Percentiles rank a stretch among this genome's conserved stretches.
phyloP scores from a whole-genome alignment of 495 filamentous ascomycete species.

The Penicillium arizonense region DNA sequence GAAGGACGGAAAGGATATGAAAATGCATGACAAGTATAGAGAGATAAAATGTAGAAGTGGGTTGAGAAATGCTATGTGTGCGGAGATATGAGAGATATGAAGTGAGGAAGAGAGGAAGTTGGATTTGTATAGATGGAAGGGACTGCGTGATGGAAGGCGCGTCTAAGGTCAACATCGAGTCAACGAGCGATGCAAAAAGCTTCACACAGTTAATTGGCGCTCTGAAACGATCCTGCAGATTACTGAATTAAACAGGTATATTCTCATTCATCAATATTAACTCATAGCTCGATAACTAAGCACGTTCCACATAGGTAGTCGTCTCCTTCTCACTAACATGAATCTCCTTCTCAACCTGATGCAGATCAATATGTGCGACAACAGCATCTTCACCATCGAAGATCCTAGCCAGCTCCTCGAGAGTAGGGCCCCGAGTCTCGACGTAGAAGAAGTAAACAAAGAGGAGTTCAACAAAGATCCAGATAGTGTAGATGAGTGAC shows the following conservation, averaged over 20 bases:
- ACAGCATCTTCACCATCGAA: constrained; percentile 56
- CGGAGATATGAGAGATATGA: too few relatives aligned
- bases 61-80: too few relatives aligned
- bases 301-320: not conserved
- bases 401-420: constrained; percentile 62
- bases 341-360: constrained; percentile 18
- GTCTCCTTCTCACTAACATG: constrained; percentile 1
- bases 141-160: too few relatives aligned
- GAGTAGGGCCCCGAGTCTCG: constrained; percentile 61
- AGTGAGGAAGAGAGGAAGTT: too few relatives aligned
- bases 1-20: not conserved
- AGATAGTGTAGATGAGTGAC: constrained; percentile 57
- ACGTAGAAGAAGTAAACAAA: constrained; percentile 65
- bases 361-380: constrained; percentile 28
- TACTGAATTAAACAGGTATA: not conserved
- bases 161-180: too few relatives aligned
- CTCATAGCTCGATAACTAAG: not conserved
- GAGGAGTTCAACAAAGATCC: constrained; percentile 56
- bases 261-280: not conserved
- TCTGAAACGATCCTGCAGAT: too few relatives aligned
- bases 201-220: too few relatives aligned
- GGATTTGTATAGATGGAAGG: too few relatives aligned
- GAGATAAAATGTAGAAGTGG: too few relatives aligned
- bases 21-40: not conserved
- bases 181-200: too few relatives aligned